Conservation (phyloP, 2,329 filamentous ascomycete species). For the Penicillium sp. region DNA sequence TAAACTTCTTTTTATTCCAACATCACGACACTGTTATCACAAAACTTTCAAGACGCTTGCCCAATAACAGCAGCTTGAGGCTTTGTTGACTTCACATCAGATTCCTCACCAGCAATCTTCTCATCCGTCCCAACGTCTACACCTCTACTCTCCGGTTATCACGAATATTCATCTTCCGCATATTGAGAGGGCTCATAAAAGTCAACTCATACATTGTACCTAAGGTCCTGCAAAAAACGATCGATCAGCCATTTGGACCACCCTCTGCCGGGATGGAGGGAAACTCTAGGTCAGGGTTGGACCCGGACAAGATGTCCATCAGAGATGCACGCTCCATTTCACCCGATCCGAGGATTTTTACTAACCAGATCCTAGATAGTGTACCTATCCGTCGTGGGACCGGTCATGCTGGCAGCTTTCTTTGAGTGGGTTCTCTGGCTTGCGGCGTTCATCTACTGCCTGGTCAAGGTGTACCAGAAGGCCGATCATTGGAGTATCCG, state of each 20-base stretch:
- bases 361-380: conserved; percentile 59
- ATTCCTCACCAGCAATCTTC: background rate
- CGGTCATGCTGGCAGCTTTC: conserved; percentile 76
- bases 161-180: no score
- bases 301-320: conserved; percentile 2
- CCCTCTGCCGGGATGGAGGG: background rate
- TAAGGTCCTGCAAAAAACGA: background rate
- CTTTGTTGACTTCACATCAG: background rate
- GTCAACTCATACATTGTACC: background rate
- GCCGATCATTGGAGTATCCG: conserved; percentile 82
- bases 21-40: background rate
- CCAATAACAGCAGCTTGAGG: background rate
- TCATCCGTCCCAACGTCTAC: background rate
- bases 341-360: background rate
- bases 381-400: conserved; percentile 74
- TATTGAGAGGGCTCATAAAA: no score
- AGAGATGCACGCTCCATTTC: conserved; percentile 13
- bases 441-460: conserved; percentile 86
- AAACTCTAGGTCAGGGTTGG: background rate
- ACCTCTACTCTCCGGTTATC: background rate
- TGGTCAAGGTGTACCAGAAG: conserved; percentile 82
- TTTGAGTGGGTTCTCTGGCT: conserved; percentile 96
- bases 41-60: background rate
- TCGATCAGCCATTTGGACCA: background rate
- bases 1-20: background rate